These are phyloP conservation scores for Paramecium bursaria DNA, from an alignment of 73 alveolate genomes.

Conservation along the genomic window DNA sequence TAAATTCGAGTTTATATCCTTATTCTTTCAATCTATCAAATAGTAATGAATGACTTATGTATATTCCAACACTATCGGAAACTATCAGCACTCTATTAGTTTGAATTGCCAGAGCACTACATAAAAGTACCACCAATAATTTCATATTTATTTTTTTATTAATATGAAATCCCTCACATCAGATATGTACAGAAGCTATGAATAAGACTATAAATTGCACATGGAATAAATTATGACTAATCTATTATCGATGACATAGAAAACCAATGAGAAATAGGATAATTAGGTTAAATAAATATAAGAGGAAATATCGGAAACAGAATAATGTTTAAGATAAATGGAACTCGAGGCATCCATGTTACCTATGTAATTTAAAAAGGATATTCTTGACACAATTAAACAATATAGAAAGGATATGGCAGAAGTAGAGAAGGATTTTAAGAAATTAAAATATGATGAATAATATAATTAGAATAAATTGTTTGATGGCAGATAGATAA, in stretches of 20 bases:
- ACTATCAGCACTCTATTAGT: slow-evolving; percentile 26
- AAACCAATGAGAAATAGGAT: not conserved
- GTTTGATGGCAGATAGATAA: slow-evolving; percentile 14
- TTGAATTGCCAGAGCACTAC: no score
- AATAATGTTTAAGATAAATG: slow-evolving; percentile 55
- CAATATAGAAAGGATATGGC: slow-evolving; percentile 42
- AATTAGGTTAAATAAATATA: not conserved
- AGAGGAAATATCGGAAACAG: slow-evolving; percentile 22
- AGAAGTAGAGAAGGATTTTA: slow-evolving; percentile 44
- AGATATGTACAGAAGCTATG: slow-evolving; percentile 61
- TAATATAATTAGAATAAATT: not conserved
- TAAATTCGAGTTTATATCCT: slow-evolving; percentile 50
- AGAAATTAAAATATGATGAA: slow-evolving; percentile 1
- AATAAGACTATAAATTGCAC: slow-evolving; percentile 40
- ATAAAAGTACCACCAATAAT: no score
- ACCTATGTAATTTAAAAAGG: not conserved
- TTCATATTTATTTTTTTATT: no score
- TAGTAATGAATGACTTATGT: slow-evolving; percentile 32
- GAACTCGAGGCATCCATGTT: slow-evolving; percentile 44
- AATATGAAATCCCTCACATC: no score
- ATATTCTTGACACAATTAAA: slow-evolving; percentile 12
- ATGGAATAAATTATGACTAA: slow-evolving; percentile 40
- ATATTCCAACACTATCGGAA: slow-evolving; percentile 42
- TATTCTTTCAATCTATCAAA: slow-evolving; percentile 10
- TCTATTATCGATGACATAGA: not conserved